Percentiles rank a stretch among this genome's conserved stretches.
Conservation (phyloP, 2,329 filamentous ascomycete genomes). For the Colletotrichum musicola region DNA sequence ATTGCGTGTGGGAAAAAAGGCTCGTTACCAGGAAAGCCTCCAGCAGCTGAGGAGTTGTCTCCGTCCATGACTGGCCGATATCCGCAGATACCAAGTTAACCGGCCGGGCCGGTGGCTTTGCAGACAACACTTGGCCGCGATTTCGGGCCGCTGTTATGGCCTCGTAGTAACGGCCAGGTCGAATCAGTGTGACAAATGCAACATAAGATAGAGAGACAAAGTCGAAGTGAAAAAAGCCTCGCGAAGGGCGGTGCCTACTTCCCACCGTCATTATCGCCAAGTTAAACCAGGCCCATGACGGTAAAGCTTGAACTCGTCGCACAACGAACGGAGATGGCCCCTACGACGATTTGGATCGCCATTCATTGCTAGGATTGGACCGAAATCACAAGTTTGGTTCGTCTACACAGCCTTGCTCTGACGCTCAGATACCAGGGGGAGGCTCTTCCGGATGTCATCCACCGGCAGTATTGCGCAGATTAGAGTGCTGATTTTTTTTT, state of each 20-base stretch:
- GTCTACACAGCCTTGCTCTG: neutral
- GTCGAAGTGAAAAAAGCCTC: constrained; percentile 23
- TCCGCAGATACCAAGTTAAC: constrained; percentile 16
- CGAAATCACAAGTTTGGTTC: constrained; percentile 13
- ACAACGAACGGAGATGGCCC: neutral
- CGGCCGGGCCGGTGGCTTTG: constrained; percentile 29
- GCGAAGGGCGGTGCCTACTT: constrained; percentile 19
- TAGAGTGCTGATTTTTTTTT: constrained; percentile 31
- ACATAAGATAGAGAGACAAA: neutral
- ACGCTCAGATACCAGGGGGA: neutral
- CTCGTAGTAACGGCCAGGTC: constrained; percentile 24
- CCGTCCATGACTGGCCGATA: neutral
- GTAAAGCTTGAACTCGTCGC: constrained; percentile 5
- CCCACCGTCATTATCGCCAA: constrained; percentile 9
- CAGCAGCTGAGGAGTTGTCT: neutral
- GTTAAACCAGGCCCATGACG: neutral
- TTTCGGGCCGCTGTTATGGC: constrained; percentile 36
- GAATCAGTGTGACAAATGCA: constrained; percentile 16
- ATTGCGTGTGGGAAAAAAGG: neutral
- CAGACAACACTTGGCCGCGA: constrained; percentile 37
- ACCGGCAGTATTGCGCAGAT: constrained; percentile 12
- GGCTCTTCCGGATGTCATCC: neutral
- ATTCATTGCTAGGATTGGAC: constrained; percentile 9
- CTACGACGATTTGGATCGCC: neutral
- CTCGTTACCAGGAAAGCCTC: neutral